phyloP scores from a whole-genome alignment of 2,329 filamentous ascomycete species.

The Talaromyces atroroseus region DNA sequence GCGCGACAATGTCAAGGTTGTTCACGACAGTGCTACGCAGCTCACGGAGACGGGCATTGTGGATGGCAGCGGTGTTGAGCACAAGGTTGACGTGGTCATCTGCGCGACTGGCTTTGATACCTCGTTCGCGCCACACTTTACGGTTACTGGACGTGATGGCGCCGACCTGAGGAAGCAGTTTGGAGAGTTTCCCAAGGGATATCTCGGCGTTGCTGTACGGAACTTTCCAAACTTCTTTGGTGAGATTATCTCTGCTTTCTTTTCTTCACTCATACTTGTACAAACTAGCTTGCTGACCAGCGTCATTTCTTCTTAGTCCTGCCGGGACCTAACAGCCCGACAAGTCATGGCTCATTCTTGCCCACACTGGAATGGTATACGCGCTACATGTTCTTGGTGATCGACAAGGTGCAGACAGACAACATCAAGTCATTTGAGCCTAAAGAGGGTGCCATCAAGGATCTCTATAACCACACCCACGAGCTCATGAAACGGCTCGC shows the following conservation, averaged over 20 bases:
- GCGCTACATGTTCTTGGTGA: not conserved
- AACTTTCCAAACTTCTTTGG: conserved; percentile 44
- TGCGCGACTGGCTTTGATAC: conserved; percentile 39
- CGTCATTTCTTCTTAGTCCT: conserved; percentile 14
- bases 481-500: not conserved
- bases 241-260: not conserved
- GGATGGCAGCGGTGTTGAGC: conserved; percentile 15
- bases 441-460: not conserved
- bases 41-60: conserved; percentile 20
- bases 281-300: too few relatives aligned
- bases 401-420: not conserved
- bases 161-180: conserved; percentile 42
- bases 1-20: conserved; percentile 55
- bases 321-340: conserved; percentile 28
- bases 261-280: not conserved
- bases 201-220: conserved; percentile 42
- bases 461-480: not conserved
- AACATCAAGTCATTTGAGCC: not conserved
- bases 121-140: conserved; percentile 40
- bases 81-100: conserved; percentile 20
- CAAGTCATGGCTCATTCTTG: conserved; percentile 30
- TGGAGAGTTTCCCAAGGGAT: conserved; percentile 36
- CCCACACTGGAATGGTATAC: not conserved
- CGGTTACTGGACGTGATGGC: conserved; percentile 34
- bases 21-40: conserved; percentile 49